Evolutionary conservation across 331 rosid genomes (phyloP).

Genomic region (Malus hybrid): DNA sequence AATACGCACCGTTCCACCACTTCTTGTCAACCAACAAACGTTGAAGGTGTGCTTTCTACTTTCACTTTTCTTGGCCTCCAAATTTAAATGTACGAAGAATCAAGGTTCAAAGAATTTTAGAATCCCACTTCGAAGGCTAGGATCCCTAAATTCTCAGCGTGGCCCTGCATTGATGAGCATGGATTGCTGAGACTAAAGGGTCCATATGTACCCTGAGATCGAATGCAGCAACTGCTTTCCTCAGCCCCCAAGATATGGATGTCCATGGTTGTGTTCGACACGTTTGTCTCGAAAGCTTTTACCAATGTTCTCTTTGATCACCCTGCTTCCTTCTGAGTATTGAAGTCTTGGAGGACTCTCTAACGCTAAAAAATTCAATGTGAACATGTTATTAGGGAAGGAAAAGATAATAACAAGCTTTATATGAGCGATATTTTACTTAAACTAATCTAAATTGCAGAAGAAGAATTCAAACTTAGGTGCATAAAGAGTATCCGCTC

Average conservation of each 20-base stretch:
- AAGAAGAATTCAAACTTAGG: too few relatives aligned
- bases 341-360: constrained; percentile 22
- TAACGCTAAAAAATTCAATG: constrained; percentile 17
- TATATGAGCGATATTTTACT: too few relatives aligned
- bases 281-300: constrained; percentile 14
- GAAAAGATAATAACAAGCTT: neutral
- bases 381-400: neutral
- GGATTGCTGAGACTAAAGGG: constrained; percentile 27
- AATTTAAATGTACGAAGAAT: too few relatives aligned
- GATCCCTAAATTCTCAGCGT: too few relatives aligned
- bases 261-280: constrained; percentile 17
- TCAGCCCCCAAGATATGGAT: constrained; percentile 32
- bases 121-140: too few relatives aligned
- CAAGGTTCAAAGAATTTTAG: too few relatives aligned
- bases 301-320: constrained; percentile 24
- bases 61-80: too few relatives aligned
- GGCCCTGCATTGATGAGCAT: constrained; percentile 17
- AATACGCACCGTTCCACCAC: too few relatives aligned
- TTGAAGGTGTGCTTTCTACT: too few relatives aligned
- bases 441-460: too few relatives aligned
- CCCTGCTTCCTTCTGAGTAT: constrained; percentile 28
- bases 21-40: too few relatives aligned
- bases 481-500: too few relatives aligned
- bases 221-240: constrained; percentile 34
- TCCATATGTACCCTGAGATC: constrained; percentile 26